Conservation (phyloP, 2,329 filamentous ascomycete genomes). For the Pseudocercospora ulei region DNA sequence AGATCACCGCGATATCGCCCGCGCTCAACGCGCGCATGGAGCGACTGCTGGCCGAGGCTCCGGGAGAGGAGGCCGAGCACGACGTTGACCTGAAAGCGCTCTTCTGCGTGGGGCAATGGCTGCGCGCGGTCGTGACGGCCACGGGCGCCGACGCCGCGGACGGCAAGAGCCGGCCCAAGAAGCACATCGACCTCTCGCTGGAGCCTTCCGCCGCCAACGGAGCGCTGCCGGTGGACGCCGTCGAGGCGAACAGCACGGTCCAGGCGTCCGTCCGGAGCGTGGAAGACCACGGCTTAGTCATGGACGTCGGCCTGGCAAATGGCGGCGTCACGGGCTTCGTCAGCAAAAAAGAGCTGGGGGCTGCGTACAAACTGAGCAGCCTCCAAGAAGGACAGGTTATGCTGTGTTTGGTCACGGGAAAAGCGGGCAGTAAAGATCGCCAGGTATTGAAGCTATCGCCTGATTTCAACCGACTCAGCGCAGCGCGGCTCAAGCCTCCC, state of each 20-base stretch:
- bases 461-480: conserved; percentile 44
- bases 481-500: conserved; percentile 22
- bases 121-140: conserved; percentile 73
- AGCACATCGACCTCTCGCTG: conserved; percentile 77
- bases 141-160: conserved; percentile 56
- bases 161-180: conserved; percentile 53
- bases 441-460: conserved; percentile 81
- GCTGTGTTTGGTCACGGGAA: conserved; percentile 68
- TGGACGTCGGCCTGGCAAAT: conserved; percentile 73
- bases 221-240: conserved; percentile 59
- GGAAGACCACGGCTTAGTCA: conserved; percentile 91
- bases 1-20: conserved; percentile 84
- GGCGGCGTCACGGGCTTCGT: conserved; percentile 69
- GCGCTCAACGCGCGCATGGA: conserved; percentile 67
- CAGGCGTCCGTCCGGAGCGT: conserved; percentile 84
- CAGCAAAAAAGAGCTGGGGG: conserved; percentile 68
- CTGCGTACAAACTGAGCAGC: conserved; percentile 53
- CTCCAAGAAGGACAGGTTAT: conserved; percentile 77
- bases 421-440: conserved; percentile 54
- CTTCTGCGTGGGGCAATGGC: conserved; percentile 76
- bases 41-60: conserved; percentile 49
- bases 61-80: conserved; percentile 46
- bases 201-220: conserved; percentile 59
- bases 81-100: conserved; percentile 64
- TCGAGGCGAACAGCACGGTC: conserved; percentile 65